A percentile compares a stretch with the other conserved stretches of the same genome.
Conservation (phyloP, 2,329 filamentous ascomycete genomes). For the Pestalotiopsis sp. region DNA sequence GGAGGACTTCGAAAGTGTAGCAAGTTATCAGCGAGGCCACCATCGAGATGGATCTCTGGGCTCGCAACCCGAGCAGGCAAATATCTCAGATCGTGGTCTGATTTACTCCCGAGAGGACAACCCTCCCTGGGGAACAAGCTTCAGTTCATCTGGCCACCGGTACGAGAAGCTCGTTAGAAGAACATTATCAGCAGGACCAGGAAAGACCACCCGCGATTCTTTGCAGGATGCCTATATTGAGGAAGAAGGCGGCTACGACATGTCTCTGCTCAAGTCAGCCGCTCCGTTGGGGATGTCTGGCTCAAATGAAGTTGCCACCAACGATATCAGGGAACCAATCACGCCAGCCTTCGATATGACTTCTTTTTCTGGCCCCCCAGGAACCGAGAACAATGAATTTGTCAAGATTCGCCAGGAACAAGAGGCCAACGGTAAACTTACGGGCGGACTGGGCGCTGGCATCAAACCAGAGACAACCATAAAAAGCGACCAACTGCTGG, state of each 20-base stretch:
- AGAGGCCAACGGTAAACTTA: conserved; percentile 58
- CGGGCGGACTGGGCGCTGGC: conserved; percentile 60
- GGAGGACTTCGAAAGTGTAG: too few species aligned
- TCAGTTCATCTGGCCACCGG: conserved; percentile 22
- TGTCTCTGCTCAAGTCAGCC: conserved; percentile 31
- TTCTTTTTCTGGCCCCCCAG: conserved; percentile 47
- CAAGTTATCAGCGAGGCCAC: too few species aligned
- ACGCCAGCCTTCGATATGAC: conserved; percentile 48
- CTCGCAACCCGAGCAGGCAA: not conserved
- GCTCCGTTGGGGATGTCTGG: conserved; percentile 35
- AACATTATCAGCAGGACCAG: conserved; percentile 19
- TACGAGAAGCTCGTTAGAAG: conserved; percentile 24
- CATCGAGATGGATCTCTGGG: too few species aligned
- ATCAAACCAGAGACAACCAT: conserved; percentile 51
- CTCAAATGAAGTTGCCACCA: conserved; percentile 28
- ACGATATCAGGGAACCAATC: conserved; percentile 26
- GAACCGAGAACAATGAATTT: conserved; percentile 47
- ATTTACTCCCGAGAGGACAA: conserved; percentile 19
- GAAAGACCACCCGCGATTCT: conserved; percentile 27
- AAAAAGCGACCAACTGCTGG: conserved; percentile 52
- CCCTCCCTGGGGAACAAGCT: conserved; percentile 18
- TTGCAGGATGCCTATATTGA: conserved; percentile 27
- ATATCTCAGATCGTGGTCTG: conserved; percentile 14
- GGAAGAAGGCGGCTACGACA: conserved; percentile 35
- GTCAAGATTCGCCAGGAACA: conserved; percentile 49